Evolutionary conservation across 1,284 basidiomycete species (phyloP).

Genomic region (Rhodotorula sp.): DNA sequence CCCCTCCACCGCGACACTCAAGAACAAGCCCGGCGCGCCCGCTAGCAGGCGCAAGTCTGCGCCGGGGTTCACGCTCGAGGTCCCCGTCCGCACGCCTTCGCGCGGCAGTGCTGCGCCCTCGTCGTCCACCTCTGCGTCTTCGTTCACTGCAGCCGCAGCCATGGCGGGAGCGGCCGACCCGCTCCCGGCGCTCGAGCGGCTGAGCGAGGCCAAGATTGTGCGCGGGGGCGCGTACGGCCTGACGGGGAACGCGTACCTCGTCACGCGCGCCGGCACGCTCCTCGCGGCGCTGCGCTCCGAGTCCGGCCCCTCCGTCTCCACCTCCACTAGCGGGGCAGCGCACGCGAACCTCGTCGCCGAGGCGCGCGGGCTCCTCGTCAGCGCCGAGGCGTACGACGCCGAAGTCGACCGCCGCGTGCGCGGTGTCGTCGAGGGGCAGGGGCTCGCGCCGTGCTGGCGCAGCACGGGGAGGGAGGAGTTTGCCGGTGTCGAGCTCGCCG

Average conservation of each 20-base stretch:
- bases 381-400: background rate
- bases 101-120: background rate
- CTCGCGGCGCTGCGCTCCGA: background rate
- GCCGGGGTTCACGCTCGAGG: background rate
- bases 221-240: conserved; percentile 29
- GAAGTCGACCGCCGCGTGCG: background rate
- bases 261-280: conserved; percentile 1
- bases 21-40: background rate
- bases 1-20: background rate
- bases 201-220: background rate
- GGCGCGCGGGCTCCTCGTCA: background rate
- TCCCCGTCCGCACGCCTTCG: background rate
- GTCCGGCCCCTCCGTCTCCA: too few relatives aligned
- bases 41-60: too few relatives aligned
- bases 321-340: too few relatives aligned
- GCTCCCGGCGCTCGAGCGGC: background rate
- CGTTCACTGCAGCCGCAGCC: too few relatives aligned
- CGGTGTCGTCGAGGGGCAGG: background rate
- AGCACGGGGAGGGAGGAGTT: background rate
- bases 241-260: conserved; percentile 31
- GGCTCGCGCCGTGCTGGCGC: conserved; percentile 7
- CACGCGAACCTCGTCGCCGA: background rate
- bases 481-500: background rate
- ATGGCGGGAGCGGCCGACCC: background rate
- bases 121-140: background rate